phyloP scores from a whole-genome alignment of 139 green algal species.

The Trebouxia sp. region DNA sequence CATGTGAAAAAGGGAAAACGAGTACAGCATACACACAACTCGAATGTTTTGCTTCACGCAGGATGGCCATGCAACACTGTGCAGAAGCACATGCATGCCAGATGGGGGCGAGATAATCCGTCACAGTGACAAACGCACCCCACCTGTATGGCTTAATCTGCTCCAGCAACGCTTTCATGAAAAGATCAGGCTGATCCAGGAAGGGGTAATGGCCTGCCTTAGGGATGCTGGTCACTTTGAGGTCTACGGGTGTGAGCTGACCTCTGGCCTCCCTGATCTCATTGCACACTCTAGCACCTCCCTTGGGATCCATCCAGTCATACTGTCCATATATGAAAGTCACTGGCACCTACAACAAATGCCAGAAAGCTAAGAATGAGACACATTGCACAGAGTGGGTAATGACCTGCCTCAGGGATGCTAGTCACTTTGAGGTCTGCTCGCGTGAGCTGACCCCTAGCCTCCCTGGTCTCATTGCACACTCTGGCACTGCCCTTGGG shows the following conservation, averaged over 20 bases:
- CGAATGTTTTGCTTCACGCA: too few species aligned
- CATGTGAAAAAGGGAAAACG: too few species aligned
- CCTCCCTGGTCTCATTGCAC: constrained; percentile 6
- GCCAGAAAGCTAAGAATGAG: not conserved
- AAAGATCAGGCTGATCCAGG: constrained; percentile 68
- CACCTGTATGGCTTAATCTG: constrained; percentile 29
- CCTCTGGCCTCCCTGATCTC: constrained; percentile 24
- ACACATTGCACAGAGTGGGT: constrained; percentile 52
- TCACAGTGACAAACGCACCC: too few species aligned
- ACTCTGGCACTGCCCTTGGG: constrained; percentile 32
- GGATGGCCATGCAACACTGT: too few species aligned
- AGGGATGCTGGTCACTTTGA: constrained; percentile 36
- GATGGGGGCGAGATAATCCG: too few species aligned
- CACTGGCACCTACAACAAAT: constrained; percentile 47
- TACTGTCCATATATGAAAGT: constrained; percentile 73
- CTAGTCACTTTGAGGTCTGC: constrained; percentile 41
- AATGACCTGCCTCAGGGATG: constrained; percentile 58
- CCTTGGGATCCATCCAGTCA: constrained; percentile 79
- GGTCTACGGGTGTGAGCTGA: constrained; percentile 24
- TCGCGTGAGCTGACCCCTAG: not conserved
- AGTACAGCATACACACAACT: too few species aligned
- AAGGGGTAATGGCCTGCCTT: constrained; percentile 73
- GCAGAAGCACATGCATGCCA: too few species aligned
- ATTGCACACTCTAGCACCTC: constrained; percentile 19
- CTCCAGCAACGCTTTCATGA: constrained; percentile 30